Percentiles rank a stretch among this genome's conserved stretches.
Evolutionary conservation across 2,329 filamentous ascomycete genomes (phyloP).

Genomic region (Parastagonospora nodorum): DNA sequence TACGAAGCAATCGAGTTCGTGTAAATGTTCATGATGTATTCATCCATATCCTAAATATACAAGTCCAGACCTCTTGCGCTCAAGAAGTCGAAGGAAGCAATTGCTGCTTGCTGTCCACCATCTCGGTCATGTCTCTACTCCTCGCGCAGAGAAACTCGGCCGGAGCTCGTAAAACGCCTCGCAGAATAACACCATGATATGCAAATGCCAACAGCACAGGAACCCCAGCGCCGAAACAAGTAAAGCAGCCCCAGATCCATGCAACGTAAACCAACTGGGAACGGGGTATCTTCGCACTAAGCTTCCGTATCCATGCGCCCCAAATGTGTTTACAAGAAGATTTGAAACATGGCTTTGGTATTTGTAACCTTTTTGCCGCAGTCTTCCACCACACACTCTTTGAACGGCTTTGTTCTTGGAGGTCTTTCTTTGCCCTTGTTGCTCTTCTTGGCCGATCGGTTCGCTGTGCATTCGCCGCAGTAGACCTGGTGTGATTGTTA

Average conservation of each 20-base stretch:
- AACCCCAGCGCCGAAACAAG: not conserved
- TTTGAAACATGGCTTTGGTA: slow-evolving; percentile 47
- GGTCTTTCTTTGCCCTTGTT: slow-evolving; percentile 48
- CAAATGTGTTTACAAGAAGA: slow-evolving; percentile 41
- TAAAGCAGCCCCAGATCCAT: not conserved
- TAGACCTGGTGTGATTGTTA: slow-evolving; percentile 51
- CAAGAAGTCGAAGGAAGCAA: not conserved
- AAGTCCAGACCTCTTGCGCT: slow-evolving; percentile 4
- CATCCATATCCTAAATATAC: slow-evolving; percentile 2
- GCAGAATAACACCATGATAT: slow-evolving; percentile 19
- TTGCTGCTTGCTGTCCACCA: not conserved
- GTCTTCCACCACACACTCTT: slow-evolving; percentile 52
- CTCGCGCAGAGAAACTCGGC: too few relatives aligned
- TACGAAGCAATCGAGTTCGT: not conserved
- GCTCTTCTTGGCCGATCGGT: slow-evolving; percentile 44
- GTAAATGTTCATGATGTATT: not conserved
- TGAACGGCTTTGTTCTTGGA: slow-evolving; percentile 46
- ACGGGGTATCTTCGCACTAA: not conserved
- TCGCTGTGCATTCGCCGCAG: slow-evolving; percentile 57
- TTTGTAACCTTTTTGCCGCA: slow-evolving; percentile 46
- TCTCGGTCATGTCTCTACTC: not conserved
- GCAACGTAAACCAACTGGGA: not conserved
- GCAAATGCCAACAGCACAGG: slow-evolving; percentile 19
- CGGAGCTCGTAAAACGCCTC: too few relatives aligned
- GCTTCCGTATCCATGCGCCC: not conserved